Conservation (phyloP, 306 rosid species). For the Cicer arietinum region DNA sequence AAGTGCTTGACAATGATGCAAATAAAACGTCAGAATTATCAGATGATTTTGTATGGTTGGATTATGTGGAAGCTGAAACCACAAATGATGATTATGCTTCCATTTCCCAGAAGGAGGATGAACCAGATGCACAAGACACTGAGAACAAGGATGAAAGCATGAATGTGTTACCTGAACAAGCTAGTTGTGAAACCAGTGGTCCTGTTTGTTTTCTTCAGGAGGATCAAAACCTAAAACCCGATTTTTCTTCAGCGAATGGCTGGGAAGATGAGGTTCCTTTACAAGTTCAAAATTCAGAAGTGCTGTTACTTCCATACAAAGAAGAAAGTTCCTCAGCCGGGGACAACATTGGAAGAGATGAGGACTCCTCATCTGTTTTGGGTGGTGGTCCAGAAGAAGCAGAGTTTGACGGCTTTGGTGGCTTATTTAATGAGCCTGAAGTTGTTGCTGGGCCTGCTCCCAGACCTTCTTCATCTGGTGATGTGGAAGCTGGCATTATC, state of each 20-base stretch:
- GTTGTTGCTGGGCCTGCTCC: slow-evolving; percentile 66
- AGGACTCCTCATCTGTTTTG: slow-evolving; percentile 61
- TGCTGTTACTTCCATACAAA: slow-evolving; percentile 78
- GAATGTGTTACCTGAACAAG: slow-evolving; percentile 49
- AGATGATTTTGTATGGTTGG: slow-evolving; percentile 72
- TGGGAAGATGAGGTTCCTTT: slow-evolving; percentile 79
- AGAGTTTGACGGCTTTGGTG: slow-evolving; percentile 83
- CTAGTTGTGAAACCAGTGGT: slow-evolving; percentile 51
- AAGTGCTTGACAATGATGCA: slow-evolving; percentile 55
- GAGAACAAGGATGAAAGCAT: slow-evolving; percentile 44
- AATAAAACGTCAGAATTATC: slow-evolving; percentile 49
- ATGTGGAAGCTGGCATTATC: slow-evolving; percentile 55
- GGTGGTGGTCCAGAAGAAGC: slow-evolving; percentile 66
- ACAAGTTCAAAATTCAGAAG: slow-evolving; percentile 76
- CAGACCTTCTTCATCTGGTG: slow-evolving; percentile 63
- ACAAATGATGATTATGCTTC: slow-evolving; percentile 45
- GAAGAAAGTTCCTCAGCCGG: slow-evolving; percentile 59
- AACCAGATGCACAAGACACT: slow-evolving; percentile 50
- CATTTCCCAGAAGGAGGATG: slow-evolving; percentile 49
- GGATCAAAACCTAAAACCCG: slow-evolving; percentile 46
- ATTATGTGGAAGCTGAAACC: slow-evolving; percentile 69
- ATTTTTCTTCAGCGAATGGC: slow-evolving; percentile 55
- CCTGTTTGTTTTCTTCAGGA: slow-evolving; percentile 44
- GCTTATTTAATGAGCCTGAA: slow-evolving; percentile 87
- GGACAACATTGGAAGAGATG: slow-evolving; percentile 57